A percentile compares a stretch with the other conserved stretches of the same genome.
phyloP scores from a whole-genome alignment of 2,329 filamentous ascomycete species.

The Colletotrichum limetticola region DNA sequence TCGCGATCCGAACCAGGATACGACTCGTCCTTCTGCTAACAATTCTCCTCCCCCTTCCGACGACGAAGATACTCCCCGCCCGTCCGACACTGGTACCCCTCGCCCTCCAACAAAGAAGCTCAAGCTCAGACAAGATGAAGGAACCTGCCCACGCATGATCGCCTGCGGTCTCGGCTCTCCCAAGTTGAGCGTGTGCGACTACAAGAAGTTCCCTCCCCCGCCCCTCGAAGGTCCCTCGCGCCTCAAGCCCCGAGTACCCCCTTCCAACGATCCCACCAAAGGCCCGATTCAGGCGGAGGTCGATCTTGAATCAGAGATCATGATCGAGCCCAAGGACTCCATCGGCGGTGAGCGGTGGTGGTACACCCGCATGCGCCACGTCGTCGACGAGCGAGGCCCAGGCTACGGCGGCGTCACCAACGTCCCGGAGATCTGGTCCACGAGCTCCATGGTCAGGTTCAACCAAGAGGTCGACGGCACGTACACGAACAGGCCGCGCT shows the following conservation, averaged over 20 bases:
- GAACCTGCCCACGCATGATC: background rate
- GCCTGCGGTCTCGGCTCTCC: background rate
- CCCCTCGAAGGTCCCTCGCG: background rate
- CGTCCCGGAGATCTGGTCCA: slow-evolving; percentile 4
- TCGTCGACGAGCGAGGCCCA: slow-evolving; percentile 7
- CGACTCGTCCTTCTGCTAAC: background rate
- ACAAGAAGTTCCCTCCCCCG: background rate
- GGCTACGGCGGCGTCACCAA: background rate
- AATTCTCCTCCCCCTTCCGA: background rate
- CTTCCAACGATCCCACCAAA: background rate
- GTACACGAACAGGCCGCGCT: slow-evolving; percentile 8
- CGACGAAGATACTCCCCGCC: background rate
- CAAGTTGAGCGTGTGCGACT: background rate
- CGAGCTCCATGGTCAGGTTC: slow-evolving; percentile 10
- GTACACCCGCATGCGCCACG: background rate
- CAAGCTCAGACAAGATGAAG: background rate
- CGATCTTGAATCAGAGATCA: background rate
- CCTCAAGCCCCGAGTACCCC: background rate
- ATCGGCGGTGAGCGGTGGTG: background rate
- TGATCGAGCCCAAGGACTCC: slow-evolving; percentile 6
- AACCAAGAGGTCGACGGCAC: slow-evolving; percentile 7
- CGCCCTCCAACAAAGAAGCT: background rate
- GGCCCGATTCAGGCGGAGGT: slow-evolving; percentile 10
- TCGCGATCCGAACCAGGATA: background rate
- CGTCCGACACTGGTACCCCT: background rate